Base-by-base conservation (phyloP, 2,329 filamentous ascomycete species). In the Talaromyces amestolkiae region DNA sequence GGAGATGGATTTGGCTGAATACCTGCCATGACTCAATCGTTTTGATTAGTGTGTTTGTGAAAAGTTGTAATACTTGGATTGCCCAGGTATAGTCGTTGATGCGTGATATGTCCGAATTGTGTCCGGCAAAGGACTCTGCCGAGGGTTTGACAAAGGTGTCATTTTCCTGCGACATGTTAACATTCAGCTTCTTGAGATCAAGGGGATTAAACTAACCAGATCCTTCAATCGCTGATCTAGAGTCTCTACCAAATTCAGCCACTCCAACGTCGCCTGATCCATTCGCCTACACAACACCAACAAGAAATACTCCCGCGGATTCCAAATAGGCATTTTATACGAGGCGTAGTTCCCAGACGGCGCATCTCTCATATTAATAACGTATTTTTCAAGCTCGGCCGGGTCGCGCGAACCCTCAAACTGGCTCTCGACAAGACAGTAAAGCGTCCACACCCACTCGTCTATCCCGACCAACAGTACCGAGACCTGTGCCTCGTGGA, bases 81-180 rank as follows among this genome's bases (percentile, higher is more conserved):
- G 60, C 60, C 47, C 60, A 54, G n/a, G 60, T 63, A 13, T 63
- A 63, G 49, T 63, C 49, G 4, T 63, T 41, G 24, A 63, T 54
- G 3, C 31, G 19, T n/a, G 45, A 31, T 22, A 63, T 24, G 19
- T 63, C 60, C 3, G 60, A 53, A 0, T 19, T 53, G 19, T 39
- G 47, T 43, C 60, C 45, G 24, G 37, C 22, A 22, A 54, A 7
- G 8, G 35, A 54, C 31, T 63, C 45, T 54, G 45, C 45, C 3
- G 60, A 37, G n/a, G 60, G 60, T 41, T 63, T 63, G 13, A 54
- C 31, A 3, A 51, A 63, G 19, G 24, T 54, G 1, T 63, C 60
- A 43, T 53, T 4, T 54, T 61, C 58, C 43, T 62, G 47, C 8
- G 15, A 27, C 3, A 17, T 24, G 7, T 45, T 11, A 45, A n/a